Evolutionary conservation across 164 flowering plant species (phyloP), one percentile per base, ranked within the genome.

Genomic region (Pachysandra terminalis): DNA sequence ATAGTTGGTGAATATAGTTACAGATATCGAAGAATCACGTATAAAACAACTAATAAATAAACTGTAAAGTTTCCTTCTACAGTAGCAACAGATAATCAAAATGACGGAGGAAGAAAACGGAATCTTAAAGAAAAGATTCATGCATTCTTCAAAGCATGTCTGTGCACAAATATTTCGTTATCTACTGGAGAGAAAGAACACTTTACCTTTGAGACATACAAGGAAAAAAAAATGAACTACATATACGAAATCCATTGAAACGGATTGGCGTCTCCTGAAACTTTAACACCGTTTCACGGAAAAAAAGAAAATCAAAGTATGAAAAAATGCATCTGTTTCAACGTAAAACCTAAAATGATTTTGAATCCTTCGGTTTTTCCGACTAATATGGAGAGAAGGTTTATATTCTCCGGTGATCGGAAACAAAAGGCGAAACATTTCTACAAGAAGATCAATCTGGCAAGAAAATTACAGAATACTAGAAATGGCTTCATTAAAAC

Each of bases 1-100:
- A 56, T 23, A 61, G 52, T 56, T 40, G 69, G 62, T 66, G 24
- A 7, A 57, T 27, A 66, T 55, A 56, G 40, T 56, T 56, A 56
- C 66, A 63, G 66, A 25, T 17, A 48, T 21, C 22, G 19, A 63
- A 32, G 17, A 10, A 63, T 63, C 56, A 55, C 32, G 45, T 28
- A 52, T 10, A 53, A 54, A n/a, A 21, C 15, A 14, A 28, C 21
- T 16, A 15, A 63, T 15, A n/a, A 5, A 45, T 9, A 13, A 10
- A 14, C 2, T 40, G 7, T 3, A 32, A 32, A 32, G 5, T 7
- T 3, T 41, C 0, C 14, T 22, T 45, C 7, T 12, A 22, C 9
- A 13, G 0, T 52, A 23, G 28, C 22, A 62, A 62, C 19, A 62
- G 10, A 37, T 16, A 37, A 21, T n/a, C 24, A 1, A 56, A 8